Conservation (phyloP, 768 basidiomycete species). For the Albatrellus ellisii region DNA sequence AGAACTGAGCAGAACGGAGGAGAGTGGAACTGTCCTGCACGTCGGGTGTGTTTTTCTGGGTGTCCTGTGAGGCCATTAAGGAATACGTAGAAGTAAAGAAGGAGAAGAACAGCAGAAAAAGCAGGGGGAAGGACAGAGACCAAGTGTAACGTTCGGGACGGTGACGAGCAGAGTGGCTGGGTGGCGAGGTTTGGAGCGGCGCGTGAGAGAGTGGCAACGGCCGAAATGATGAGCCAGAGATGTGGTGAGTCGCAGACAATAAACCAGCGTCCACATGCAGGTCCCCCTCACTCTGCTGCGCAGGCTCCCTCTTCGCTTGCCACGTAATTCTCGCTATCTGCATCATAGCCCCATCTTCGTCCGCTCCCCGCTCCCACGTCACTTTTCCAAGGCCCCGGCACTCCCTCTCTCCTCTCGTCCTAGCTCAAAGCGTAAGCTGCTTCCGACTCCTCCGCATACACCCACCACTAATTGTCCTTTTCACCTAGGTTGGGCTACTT, state of each 20-base stretch:
- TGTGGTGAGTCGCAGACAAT: too few relatives aligned
- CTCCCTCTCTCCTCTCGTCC: neutral
- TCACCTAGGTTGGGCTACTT: constrained; percentile 64
- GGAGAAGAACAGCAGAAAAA: neutral
- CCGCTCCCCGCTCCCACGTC: neutral
- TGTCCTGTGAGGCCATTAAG: constrained; percentile 9
- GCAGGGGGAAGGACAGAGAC: neutral
- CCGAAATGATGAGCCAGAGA: too few relatives aligned
- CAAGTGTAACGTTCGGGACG: constrained; percentile 2
- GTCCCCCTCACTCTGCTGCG: neutral
- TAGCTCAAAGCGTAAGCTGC: neutral
- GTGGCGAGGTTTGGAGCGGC: constrained; percentile 6
- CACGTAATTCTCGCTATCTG: too few relatives aligned
- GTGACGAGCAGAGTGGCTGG: neutral
- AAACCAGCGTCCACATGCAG: neutral
- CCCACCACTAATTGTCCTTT: constrained; percentile 13
- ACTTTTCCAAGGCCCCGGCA: constrained; percentile 1
- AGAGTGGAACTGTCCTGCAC: constrained; percentile 9
- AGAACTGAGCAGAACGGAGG: constrained; percentile 13
- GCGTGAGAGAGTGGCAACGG: too few relatives aligned
- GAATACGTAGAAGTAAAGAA: too few relatives aligned
- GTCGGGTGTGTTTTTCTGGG: neutral
- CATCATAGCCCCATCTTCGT: too few relatives aligned
- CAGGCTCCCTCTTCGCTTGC: neutral
- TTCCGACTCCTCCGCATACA: constrained; percentile 5